Evolutionary conservation across 495 filamentous ascomycete species (phyloP), one percentile per base, ranked within the genome.

Genomic region (Hypoxylon intermedium): DNA sequence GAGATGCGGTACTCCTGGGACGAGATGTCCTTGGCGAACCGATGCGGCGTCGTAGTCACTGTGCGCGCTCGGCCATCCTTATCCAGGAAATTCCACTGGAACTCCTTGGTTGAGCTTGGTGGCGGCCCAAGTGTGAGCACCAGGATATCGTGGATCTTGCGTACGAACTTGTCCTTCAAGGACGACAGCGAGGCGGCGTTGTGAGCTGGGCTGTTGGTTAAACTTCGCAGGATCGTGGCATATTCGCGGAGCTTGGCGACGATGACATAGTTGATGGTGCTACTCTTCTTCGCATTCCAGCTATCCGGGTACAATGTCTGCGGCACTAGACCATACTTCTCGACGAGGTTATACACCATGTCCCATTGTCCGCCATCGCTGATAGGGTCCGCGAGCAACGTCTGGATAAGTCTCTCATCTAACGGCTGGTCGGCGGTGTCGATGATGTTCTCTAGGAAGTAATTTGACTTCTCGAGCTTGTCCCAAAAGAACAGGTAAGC

Each of bases 401-500:
- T 80, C 70, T 90, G 87, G 9, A 93, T 77, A 9, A 94, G 72
- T 15, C 91, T 77, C 11, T 82, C 78, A 49, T 90, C 88, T 1
- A 92, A 77, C 23, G 85, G 82, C 52, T 89, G 78, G 34, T 85
- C 76, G 0, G 81, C 80, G 0, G 91, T 94, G 50, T 88, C 83
- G 33, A 95, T 81, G 53, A 94, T 84, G 64, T 87, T 85, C 72
- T 93, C 90, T 18, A 94, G 79, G 77, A 94, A 94, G 70, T 81
- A 96, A 67, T 95, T 95, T 6, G 88, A 85, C 71, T 96, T 96
- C 74, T 96, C 92, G 16, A 95, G 82, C 74, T 96, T 96, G 71
- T 96, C 91, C 86, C 89, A 95, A 82, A 90, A 96, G 77, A 92
- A 94, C n/a, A 95, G 82, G 65, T 94, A 96, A 1, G 87, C 83